Base-by-base conservation (phyloP, 208 protist species). In the Lotmaria passim region DNA sequence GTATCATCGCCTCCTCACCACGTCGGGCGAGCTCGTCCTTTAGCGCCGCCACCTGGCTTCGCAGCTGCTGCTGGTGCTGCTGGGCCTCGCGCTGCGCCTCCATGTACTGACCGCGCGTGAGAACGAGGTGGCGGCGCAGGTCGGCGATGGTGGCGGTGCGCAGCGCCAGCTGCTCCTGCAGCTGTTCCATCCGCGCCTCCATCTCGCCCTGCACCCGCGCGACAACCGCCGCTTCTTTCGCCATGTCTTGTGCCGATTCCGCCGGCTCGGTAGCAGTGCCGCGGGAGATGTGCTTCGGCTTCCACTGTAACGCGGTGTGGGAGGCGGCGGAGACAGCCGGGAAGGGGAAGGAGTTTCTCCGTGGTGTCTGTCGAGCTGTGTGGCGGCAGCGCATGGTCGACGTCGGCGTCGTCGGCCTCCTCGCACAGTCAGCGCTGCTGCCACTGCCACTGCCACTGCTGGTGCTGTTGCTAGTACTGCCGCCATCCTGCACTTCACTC, bases 1-100 rank as follows among this genome's bases (percentile, higher is more conserved):
- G 39, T 21, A 89, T 70, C 7, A 50, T 50, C 7, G 74, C 59
- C 72, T 93, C 88, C 46, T 89, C 69, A 17, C 70, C 63, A n/a
- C 84, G 81, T 2, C 89, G 82, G 10, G 70, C 76, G 38, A 95
- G 74, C 81, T 95, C 89, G 57, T 89, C 89, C 73, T 93, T 91
- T 31, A 95, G 73, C 12, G 89, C 89, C 11, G 67, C 55, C 19
- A 95, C 79, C 66, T 92, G 89, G 23, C 71, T 69, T 24, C 55
- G 67, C 24, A 82, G 67, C 17, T 60, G 75, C 38, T 50, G 44
- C 31, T 68, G 39, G 23, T 67, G 75, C 8, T 69, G 51, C 33
- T 66, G 56, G 0, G 77, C 64, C 30, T 62, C 69, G 4, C 39
- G 47, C 55, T 78, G 75, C 31, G 53, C 34, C 30, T 80, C 74